Percentiles rank a stretch among this genome's conserved stretches.
These are phyloP conservation scores for Morella rubra DNA, from an alignment of 306 rosid species.

Conservation along the genomic window DNA sequence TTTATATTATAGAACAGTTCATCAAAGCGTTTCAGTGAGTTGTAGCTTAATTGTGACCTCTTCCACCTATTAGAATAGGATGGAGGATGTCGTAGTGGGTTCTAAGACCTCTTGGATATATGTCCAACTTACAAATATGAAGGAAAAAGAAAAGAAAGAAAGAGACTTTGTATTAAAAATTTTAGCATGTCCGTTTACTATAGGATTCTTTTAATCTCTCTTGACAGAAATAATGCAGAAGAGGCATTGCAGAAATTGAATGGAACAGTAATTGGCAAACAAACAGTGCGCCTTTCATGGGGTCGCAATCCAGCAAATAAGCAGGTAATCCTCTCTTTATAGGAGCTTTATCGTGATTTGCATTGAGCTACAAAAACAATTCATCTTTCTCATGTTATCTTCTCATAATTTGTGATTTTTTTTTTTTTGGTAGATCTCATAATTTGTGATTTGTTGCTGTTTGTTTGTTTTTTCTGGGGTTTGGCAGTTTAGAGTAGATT, in stretches of 20 bases:
- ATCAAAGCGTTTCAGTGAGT: not conserved
- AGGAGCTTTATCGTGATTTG: not conserved
- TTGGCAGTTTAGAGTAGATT: conserved; percentile 69
- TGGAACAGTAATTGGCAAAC: conserved; percentile 81
- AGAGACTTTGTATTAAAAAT: not conserved
- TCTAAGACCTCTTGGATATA: not conserved
- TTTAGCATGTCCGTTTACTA: not conserved
- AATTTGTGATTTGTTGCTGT: conserved; percentile 19
- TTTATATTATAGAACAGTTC: not conserved
- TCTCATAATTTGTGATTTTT: conserved; percentile 11
- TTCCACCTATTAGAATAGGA: not conserved
- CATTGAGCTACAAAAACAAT: not conserved
- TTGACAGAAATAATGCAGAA: conserved; percentile 82
- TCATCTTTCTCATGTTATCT: not conserved
- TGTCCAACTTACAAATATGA: not conserved
- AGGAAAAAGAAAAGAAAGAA: not conserved
- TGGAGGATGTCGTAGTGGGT: not conserved
- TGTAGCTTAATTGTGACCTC: not conserved
- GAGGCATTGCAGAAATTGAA: conserved; percentile 91
- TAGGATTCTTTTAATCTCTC: conserved; percentile 27
- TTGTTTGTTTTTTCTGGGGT: conserved; percentile 24
- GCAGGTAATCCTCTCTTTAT: conserved; percentile 51
- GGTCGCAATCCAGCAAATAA: conserved; percentile 99
- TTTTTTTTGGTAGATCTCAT: conserved; percentile 10
- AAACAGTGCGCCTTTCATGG: conserved; percentile 97